Conservation (phyloP, 306 rosid species). For the Malus orientalis region DNA sequence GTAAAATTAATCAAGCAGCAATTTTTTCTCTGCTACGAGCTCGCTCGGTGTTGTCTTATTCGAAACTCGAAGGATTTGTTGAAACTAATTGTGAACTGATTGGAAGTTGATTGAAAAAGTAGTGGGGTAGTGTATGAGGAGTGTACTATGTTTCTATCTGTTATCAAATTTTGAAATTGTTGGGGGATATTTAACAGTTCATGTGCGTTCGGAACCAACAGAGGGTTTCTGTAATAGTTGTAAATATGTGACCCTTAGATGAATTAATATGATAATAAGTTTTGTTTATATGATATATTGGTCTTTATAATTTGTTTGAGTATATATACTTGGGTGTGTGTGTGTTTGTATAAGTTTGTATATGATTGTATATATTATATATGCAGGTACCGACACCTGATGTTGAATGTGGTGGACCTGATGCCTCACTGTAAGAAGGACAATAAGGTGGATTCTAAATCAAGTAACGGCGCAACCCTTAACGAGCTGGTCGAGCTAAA, state of each 20-base stretch:
- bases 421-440: conserved; percentile 96
- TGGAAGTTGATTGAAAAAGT: not conserved
- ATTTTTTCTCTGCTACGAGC: not conserved
- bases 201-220: not conserved
- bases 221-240: not conserved
- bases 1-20: conserved; percentile 17
- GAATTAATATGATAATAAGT: not conserved
- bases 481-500: conserved; percentile 88
- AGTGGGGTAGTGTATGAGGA: not conserved
- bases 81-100: not conserved
- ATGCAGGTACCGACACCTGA: conserved; percentile 80
- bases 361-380: not conserved
- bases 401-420: conserved; percentile 85
- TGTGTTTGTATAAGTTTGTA: not conserved
- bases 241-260: not conserved
- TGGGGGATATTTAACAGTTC: not conserved
- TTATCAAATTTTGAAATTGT: not conserved
- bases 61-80: not conserved
- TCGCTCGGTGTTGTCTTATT: not conserved
- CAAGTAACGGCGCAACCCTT: conserved; percentile 73
- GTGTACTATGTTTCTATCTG: not conserved
- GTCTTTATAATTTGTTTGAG: not conserved
- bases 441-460: conserved; percentile 83
- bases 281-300: not conserved
- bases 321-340: not conserved